A percentile compares a stretch with the other conserved stretches of the same genome.
phyloP scores from a whole-genome alignment of 2,329 filamentous ascomycete species.

The Ilyonectria mors-panacis region DNA sequence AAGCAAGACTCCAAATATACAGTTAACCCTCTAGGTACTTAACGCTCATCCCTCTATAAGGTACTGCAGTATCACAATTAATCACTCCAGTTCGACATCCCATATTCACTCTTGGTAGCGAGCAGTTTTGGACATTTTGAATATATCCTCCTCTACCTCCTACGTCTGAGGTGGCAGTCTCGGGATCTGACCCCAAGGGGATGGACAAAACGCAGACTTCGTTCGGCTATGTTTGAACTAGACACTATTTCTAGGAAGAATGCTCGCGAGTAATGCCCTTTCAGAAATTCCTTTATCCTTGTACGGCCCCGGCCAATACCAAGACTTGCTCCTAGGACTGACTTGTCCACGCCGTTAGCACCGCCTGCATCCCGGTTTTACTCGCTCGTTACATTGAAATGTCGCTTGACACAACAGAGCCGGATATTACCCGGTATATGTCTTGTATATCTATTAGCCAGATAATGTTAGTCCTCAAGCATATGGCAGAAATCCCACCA shows the following conservation, averaged over 20 bases:
- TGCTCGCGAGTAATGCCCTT: neutral
- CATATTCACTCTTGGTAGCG: neutral
- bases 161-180: neutral
- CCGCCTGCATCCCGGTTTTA: neutral
- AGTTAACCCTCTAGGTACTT: too few species aligned
- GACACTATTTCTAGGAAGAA: neutral
- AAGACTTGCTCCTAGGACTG: neutral
- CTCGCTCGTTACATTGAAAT: neutral
- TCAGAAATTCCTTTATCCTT: neutral
- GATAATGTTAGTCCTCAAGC: neutral
- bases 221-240: neutral
- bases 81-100: neutral
- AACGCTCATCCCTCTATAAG: neutral
- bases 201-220: neutral
- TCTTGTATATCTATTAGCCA: constrained; percentile 8
- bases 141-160: neutral
- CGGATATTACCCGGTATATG: neutral
- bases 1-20: too few species aligned
- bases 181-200: neutral
- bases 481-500: neutral
- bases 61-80: neutral
- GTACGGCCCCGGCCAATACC: neutral
- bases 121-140: constrained; percentile 4
- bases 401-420: neutral
- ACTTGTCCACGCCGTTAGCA: neutral